Evolutionary conservation across 768 basidiomycete genomes (phyloP).

Genomic region (Serpula lacrymans): DNA sequence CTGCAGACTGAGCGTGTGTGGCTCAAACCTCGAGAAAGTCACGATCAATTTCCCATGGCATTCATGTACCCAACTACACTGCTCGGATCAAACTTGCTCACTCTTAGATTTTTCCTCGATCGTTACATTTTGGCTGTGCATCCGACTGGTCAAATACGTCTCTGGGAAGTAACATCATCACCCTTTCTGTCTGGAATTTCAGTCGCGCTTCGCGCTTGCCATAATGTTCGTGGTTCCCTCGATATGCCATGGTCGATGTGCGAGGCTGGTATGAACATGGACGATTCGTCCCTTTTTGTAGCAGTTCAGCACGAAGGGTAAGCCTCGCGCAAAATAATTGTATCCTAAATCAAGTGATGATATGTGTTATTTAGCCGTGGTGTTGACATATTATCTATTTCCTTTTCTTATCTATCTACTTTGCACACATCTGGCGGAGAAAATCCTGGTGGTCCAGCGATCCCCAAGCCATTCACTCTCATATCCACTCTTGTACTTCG

Average conservation of each 20-base stretch:
- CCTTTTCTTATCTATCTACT: too few relatives aligned
- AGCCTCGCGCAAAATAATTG: constrained; percentile 3
- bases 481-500: constrained; percentile 11
- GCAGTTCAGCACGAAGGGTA: constrained; percentile 12
- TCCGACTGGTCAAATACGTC: constrained; percentile 1
- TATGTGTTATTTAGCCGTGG: background rate
- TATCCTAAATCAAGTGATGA: background rate
- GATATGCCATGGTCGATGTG: constrained; percentile 2
- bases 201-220: background rate
- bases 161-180: constrained; percentile 14
- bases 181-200: background rate
- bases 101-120: constrained; percentile 20
- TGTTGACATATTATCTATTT: constrained; percentile 1
- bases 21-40: too few relatives aligned
- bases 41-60: too few relatives aligned
- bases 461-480: constrained; percentile 5
- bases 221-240: background rate
- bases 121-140: constrained; percentile 17
- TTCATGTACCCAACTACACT: too few relatives aligned
- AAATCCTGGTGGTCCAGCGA: background rate
- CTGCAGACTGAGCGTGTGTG: too few relatives aligned
- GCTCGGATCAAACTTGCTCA: too few relatives aligned
- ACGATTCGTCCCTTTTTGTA: constrained; percentile 13
- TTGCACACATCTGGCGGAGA: background rate
- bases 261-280: background rate